Conservation (phyloP, 495 filamentous ascomycete species). For the Penicillium cataractarum region DNA sequence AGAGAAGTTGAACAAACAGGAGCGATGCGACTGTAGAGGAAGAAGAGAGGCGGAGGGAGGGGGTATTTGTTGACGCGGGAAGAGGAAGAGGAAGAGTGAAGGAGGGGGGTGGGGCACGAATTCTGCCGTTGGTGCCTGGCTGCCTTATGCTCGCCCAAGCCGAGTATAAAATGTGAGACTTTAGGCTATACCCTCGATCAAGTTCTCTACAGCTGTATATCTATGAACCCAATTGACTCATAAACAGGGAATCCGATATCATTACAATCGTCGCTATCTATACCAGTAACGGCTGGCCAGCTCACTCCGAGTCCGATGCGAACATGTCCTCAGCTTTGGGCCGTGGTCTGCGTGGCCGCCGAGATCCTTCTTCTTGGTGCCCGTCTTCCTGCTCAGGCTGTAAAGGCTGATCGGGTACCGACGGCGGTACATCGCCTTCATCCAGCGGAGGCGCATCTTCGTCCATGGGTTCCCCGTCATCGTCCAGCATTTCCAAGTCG, state of each 20-base stretch:
- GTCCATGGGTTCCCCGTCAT: constrained; percentile 43
- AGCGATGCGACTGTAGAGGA: constrained; percentile 18
- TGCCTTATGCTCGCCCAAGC: constrained; percentile 23
- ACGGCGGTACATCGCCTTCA: constrained; percentile 14
- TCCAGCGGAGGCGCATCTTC: constrained; percentile 21
- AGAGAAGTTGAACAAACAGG: not conserved
- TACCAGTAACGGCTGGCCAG: constrained; percentile 1
- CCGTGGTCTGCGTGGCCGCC: constrained; percentile 55
- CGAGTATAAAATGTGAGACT: constrained; percentile 7
- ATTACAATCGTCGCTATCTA: constrained; percentile 21
- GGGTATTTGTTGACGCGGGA: constrained; percentile 41
- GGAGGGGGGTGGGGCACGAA: constrained; percentile 32
- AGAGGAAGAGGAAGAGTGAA: constrained; percentile 18
- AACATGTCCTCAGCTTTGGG: constrained; percentile 96
- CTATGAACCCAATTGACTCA: not conserved
- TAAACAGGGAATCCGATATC: constrained; percentile 10
- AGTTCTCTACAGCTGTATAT: not conserved
- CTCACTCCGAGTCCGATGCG: constrained; percentile 62
- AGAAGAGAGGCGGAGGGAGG: constrained; percentile 15
- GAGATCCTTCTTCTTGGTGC: constrained; percentile 28
- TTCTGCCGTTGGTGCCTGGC: constrained; percentile 31
- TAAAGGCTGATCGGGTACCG: constrained; percentile 20
- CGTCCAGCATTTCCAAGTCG: constrained; percentile 14
- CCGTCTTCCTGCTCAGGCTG: constrained; percentile 27
- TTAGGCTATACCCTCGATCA: not conserved